A percentile compares a stretch with the other conserved stretches of the same genome.
Evolutionary conservation across 148 eudicot species (phyloP).

Genomic region (Nepenthes mirabilis): DNA sequence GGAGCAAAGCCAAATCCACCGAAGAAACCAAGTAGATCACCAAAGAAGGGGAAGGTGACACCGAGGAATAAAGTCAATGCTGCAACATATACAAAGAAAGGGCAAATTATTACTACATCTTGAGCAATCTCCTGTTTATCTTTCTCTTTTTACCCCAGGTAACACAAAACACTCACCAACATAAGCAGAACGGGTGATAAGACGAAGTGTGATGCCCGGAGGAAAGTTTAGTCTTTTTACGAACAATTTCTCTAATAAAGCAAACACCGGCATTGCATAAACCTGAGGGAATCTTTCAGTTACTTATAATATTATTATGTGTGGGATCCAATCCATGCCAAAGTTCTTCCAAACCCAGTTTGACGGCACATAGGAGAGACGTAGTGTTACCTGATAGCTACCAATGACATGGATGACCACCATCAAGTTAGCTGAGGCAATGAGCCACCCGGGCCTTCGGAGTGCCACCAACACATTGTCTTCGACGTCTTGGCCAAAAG

Average conservation of each 20-base stretch:
- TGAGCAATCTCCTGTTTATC: background rate
- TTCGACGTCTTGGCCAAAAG: constrained; percentile 75
- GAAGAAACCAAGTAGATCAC: constrained; percentile 93
- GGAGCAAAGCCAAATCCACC: constrained; percentile 98
- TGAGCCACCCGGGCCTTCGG: constrained; percentile 72
- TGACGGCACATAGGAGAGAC: no score
- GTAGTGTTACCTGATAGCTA: constrained; percentile 59
- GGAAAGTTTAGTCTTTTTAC: constrained; percentile 33
- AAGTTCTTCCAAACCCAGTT: no score
- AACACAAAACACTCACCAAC: constrained; percentile 40
- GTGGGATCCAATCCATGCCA: no score
- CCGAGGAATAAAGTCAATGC: constrained; percentile 69
- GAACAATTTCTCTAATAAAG: constrained; percentile 37
- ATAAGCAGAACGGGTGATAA: constrained; percentile 59
- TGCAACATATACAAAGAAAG: constrained; percentile 15
- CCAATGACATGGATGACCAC: constrained; percentile 92
- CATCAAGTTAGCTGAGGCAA: constrained; percentile 90
- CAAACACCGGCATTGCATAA: constrained; percentile 90
- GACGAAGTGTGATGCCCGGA: constrained; percentile 38
- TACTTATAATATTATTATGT: no score
- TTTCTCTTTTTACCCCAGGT: background rate
- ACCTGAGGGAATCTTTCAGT: constrained; percentile 28
- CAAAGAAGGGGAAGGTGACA: constrained; percentile 89
- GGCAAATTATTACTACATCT: background rate
- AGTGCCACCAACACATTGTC: constrained; percentile 76